Evolutionary conservation across 345 rosid species (phyloP).

Genomic region (Boechera divaricarpa): DNA sequence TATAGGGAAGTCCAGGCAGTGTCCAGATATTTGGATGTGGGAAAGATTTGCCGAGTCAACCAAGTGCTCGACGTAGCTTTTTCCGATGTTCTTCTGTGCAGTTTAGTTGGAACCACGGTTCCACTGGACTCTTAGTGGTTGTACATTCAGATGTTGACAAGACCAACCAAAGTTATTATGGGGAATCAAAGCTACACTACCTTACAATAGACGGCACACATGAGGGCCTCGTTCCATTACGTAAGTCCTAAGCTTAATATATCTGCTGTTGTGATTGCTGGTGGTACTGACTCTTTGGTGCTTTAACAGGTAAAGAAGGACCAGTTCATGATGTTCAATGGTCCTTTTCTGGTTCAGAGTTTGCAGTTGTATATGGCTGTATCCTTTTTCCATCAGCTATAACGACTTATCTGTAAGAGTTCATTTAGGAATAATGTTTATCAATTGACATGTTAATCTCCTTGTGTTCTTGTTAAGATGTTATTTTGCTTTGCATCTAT

Average conservation of each 20-base stretch:
- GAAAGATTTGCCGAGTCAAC: conserved; percentile 69
- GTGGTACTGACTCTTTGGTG: conserved; percentile 46
- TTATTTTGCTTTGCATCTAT: background rate
- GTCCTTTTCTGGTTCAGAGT: conserved; percentile 88
- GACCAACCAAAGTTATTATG: conserved; percentile 96
- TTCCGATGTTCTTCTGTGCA: conserved; percentile 89
- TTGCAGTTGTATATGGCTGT: conserved; percentile 98
- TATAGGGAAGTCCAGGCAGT: conserved; percentile 90
- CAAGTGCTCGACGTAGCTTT: conserved; percentile 82
- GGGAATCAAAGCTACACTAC: conserved; percentile 88
- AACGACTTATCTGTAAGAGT: background rate
- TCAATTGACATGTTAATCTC: background rate
- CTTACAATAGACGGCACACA: conserved; percentile 83
- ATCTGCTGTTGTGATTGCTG: conserved; percentile 2
- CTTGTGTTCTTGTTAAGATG: conserved; percentile 20
- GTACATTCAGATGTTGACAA: conserved; percentile 95
- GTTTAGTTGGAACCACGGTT: conserved; percentile 80
- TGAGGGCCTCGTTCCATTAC: conserved; percentile 90
- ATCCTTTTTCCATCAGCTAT: conserved; percentile 59
- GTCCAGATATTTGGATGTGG: conserved; percentile 83
- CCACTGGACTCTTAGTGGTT: conserved; percentile 84
- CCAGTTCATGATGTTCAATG: conserved; percentile 98
- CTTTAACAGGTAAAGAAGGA: conserved; percentile 87
- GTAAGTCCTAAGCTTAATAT: conserved; percentile 56
- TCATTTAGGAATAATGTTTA: background rate